Conservation (phyloP, 805 yeast species). For the Starmerella scarabaei region DNA sequence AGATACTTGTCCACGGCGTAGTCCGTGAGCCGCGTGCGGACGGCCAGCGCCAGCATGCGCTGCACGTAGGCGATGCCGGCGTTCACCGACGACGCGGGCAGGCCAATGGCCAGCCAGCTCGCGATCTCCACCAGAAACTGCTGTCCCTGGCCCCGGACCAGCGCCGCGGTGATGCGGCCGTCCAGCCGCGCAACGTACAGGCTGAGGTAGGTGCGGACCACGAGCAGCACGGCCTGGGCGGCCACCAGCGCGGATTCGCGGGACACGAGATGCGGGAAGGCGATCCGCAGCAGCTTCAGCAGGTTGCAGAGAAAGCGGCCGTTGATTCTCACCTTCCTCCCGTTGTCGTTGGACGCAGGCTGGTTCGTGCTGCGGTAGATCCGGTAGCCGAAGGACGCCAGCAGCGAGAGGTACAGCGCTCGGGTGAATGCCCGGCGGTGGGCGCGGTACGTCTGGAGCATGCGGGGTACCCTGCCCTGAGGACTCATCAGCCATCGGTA, state of each 20-base stretch:
- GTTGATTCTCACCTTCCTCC: constrained; percentile 25
- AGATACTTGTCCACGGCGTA: constrained; percentile 57
- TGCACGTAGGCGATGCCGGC: constrained; percentile 41
- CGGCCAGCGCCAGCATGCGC: constrained; percentile 29
- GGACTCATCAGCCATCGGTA: no score
- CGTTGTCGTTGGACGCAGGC: constrained; percentile 1
- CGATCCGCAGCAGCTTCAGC: constrained; percentile 24
- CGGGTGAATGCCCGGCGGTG: constrained; percentile 18
- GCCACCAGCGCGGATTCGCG: constrained; percentile 30
- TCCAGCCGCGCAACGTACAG: constrained; percentile 76
- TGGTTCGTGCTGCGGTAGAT: constrained; percentile 4
- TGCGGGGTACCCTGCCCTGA: no score
- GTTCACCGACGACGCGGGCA: constrained; percentile 75
- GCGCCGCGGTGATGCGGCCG: constrained; percentile 69
- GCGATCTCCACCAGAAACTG: constrained; percentile 49
- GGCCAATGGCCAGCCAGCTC: constrained; percentile 71
- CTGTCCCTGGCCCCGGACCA: constrained; percentile 57
- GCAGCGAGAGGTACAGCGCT: constrained; percentile 14
- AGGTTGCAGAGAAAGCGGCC: constrained; percentile 23
- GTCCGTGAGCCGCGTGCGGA: constrained; percentile 53
- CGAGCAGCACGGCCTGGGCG: constrained; percentile 46
- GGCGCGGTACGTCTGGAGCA: constrained; percentile 4
- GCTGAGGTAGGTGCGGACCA: constrained; percentile 58
- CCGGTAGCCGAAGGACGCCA: constrained; percentile 12
- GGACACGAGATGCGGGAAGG: constrained; percentile 26